Conservation (phyloP, 768 basidiomycete species). For the Mycena vulgaris region DNA sequence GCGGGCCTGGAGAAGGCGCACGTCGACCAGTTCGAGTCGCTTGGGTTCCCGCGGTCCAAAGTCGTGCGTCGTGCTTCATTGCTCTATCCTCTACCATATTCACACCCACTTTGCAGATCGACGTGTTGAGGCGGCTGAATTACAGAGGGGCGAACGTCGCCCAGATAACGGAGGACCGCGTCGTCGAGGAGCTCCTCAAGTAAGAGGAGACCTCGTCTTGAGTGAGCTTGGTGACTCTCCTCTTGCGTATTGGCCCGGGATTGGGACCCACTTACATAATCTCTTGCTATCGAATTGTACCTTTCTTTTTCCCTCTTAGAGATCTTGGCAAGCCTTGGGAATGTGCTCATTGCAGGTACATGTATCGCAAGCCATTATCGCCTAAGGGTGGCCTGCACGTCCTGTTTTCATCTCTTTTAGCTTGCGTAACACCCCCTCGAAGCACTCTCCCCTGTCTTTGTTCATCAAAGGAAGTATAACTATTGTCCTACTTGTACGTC, state of each 20-base stretch:
- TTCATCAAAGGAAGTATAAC: too few species aligned
- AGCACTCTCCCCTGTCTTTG: too few species aligned
- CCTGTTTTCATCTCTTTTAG: too few species aligned
- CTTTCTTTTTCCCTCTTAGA: neutral
- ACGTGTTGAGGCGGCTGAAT: slow-evolving; percentile 89
- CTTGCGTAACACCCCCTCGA: too few species aligned
- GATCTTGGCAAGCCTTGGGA: too few species aligned
- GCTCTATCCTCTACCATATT: neutral
- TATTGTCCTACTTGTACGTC: too few species aligned
- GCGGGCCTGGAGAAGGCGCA: slow-evolving; percentile 89
- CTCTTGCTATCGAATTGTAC: neutral
- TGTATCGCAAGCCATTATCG: too few species aligned
- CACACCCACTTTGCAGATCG: slow-evolving; percentile 68
- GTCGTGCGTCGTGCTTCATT: slow-evolving; percentile 69
- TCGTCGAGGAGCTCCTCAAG: slow-evolving; percentile 90
- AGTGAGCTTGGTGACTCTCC: neutral
- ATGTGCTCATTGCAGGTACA: neutral
- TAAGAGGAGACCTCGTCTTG: slow-evolving; percentile 37
- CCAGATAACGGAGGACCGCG: slow-evolving; percentile 85
- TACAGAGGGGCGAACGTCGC: slow-evolving; percentile 88
- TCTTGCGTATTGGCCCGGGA: neutral
- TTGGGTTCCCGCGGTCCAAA: slow-evolving; percentile 88
- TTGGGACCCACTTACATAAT: neutral
- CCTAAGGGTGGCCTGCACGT: too few species aligned
- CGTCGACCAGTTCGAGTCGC: slow-evolving; percentile 85